phyloP scores from a whole-genome alignment of 192 early-diverging fungal genomes.

The Ramicandelaber brevisporus region DNA sequence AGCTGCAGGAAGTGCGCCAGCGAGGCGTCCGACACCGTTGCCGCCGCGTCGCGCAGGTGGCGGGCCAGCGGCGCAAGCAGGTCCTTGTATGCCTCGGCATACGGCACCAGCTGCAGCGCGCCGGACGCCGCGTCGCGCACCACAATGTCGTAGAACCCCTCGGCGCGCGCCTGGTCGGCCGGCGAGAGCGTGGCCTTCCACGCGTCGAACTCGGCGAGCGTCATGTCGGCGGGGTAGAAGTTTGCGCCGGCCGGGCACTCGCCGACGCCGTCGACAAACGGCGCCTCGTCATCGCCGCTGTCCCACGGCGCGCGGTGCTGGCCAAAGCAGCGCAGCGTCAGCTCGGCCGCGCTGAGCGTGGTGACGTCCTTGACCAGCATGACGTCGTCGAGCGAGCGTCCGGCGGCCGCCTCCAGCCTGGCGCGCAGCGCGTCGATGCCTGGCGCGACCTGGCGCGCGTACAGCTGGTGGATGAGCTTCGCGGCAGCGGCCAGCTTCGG shows the following conservation, averaged over 20 bases:
- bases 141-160: conserved; percentile 35
- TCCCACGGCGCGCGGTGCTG: conserved; percentile 45
- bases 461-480: conserved; percentile 28
- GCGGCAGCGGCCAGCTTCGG: conserved; percentile 29
- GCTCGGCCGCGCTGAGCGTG: conserved; percentile 6
- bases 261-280: conserved; percentile 19
- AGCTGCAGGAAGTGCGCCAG: conserved; percentile 26
- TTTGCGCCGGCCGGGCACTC: conserved; percentile 26
- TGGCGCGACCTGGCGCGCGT: conserved; percentile 36
- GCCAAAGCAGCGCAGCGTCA: conserved; percentile 23
- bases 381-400: too few relatives aligned
- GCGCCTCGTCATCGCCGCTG: conserved; percentile 19
- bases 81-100: conserved; percentile 26
- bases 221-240: conserved; percentile 49
- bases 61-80: conserved; percentile 21
- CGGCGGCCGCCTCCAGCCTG: too few relatives aligned
- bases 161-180: conserved; percentile 20
- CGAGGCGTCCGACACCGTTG: conserved; percentile 22
- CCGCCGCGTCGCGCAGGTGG: conserved; percentile 25
- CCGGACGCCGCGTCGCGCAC: conserved; percentile 8
- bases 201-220: conserved; percentile 23
- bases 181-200: conserved; percentile 21
- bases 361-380: conserved; percentile 7
- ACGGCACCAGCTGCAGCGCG: conserved; percentile 16
- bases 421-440: conserved; percentile 23